Evolutionary conservation across 1,139 yeast species (phyloP), one percentile per base, ranked within the genome.

Genomic region (Geotrichum fermentans): DNA sequence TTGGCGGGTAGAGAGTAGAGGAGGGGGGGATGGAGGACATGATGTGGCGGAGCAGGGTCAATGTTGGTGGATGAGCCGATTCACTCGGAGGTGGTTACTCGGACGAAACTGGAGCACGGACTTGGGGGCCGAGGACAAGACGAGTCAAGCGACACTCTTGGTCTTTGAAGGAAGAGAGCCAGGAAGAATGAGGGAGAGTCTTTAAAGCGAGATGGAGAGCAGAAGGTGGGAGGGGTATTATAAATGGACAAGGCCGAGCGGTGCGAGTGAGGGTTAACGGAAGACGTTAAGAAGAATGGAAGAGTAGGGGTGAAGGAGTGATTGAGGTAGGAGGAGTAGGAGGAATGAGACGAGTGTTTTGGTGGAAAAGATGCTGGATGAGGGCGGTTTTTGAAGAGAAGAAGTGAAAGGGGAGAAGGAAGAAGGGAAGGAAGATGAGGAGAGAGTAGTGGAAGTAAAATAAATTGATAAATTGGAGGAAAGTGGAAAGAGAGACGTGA

Each of bases 1-100:
- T 24, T 18, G 43, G 39, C 38, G 41, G 37, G 17, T 34, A 34
- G 33, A 14, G 29, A 21, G 43, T 30, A 21, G 43, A 30, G 14
- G 43, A 32, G 20, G 38, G 11, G 29, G 30, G 32, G 17, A 40
- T 22, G 30, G 7, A 29, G 28, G 43, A 29, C 24, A 29, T 30
- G 17, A n/a, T 20, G 14, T 18, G 13, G 20, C 4, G 28, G 28
- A 7, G 16, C n/a, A n/a, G n/a, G n/a, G n/a, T 21, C 16, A 24
- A 18, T 38, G 37, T 8, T 30, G 36, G 8, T 10, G 20, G 28
- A 20, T 20, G 39, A n/a, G n/a, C n/a, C n/a, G n/a, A n/a, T n/a
- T n/a, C n/a, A 7, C 11, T 35, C 14, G 24, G 26, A 18, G 14
- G 26, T 21, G 22, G n/a, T 16, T 13, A 36, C 7, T 20, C 22